Conservation (phyloP, 2,329 filamentous ascomycete species). For the Cladophialophora psammophila region DNA sequence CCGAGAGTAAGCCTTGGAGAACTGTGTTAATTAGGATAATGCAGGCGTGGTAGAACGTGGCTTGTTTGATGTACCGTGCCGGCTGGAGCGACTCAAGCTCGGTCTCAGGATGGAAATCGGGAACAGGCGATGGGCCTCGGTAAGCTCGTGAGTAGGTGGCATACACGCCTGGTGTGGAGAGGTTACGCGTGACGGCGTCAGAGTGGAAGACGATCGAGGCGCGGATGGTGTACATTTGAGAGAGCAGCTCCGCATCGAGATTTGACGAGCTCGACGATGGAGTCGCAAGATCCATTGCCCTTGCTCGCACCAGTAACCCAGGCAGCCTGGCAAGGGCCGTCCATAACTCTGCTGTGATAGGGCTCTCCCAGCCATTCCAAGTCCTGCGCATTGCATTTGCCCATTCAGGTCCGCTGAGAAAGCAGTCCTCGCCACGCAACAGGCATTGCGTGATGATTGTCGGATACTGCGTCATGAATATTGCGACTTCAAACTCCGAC, state of each 20-base stretch:
- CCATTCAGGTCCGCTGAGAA: conserved; percentile 15
- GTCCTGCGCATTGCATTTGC: conserved; percentile 10
- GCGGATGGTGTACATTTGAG: conserved; percentile 13
- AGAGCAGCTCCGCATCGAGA: conserved; percentile 7
- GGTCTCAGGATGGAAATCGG: neutral
- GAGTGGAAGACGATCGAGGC: conserved; percentile 3
- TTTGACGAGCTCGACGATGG: neutral
- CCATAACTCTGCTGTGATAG: conserved; percentile 10
- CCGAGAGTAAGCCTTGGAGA: conserved; percentile 3
- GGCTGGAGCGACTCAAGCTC: conserved; percentile 1
- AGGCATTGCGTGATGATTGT: conserved; percentile 18
- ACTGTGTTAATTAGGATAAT: conserved; percentile 15
- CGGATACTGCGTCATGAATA: conserved; percentile 18
- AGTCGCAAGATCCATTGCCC: neutral
- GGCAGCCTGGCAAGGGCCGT: conserved; percentile 2
- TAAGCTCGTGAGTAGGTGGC: conserved; percentile 12
- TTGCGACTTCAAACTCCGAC: conserved; percentile 16
- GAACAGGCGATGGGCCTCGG: neutral
- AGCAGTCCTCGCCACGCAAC: conserved; percentile 15
- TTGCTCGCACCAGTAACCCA: neutral
- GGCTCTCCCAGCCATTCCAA: neutral
- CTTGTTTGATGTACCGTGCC: conserved; percentile 12
- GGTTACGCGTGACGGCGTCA: conserved; percentile 7
- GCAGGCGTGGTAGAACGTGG: conserved; percentile 9
- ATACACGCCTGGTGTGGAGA: conserved; percentile 19